Conservation (phyloP, 2,329 filamentous ascomycete species). For the Drechslerella dactyloides region DNA sequence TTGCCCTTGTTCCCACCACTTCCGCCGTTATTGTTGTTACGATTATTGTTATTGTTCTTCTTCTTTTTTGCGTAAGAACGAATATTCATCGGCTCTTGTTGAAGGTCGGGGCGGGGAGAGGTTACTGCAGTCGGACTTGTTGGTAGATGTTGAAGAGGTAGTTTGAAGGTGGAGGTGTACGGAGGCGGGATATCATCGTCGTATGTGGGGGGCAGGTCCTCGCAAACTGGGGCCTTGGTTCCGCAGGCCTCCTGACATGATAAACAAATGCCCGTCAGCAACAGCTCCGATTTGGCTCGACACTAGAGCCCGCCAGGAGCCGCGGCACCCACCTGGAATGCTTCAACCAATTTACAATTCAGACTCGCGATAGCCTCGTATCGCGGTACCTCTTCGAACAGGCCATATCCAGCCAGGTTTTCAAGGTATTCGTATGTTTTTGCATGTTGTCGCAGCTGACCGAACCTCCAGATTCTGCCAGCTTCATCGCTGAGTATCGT, state of each 20-base stretch:
- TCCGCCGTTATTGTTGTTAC: background rate
- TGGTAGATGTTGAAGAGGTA: slow-evolving; percentile 30
- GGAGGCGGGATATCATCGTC: slow-evolving; percentile 12
- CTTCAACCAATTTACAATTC: slow-evolving; percentile 23
- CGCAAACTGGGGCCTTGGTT: background rate
- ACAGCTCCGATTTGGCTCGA: slow-evolving; percentile 3
- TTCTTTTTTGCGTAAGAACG: slow-evolving; percentile 41
- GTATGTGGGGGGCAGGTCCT: slow-evolving; percentile 16
- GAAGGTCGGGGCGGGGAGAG: slow-evolving; percentile 23
- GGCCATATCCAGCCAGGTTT: slow-evolving; percentile 1
- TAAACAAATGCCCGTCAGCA: slow-evolving; percentile 14
- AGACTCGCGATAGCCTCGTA: slow-evolving; percentile 23
- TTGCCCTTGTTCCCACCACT: slow-evolving; percentile 14
- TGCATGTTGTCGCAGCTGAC: background rate
- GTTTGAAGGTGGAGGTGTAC: slow-evolving; percentile 16
- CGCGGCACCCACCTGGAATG: slow-evolving; percentile 12
- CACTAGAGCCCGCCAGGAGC: background rate
- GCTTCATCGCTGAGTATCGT: slow-evolving; percentile 15
- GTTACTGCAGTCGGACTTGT: slow-evolving; percentile 10
- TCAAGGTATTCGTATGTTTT: slow-evolving; percentile 16
- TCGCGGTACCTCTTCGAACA: slow-evolving; percentile 27
- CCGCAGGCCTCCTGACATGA: slow-evolving; percentile 1
- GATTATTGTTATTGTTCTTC: slow-evolving; percentile 20
- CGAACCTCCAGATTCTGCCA: background rate
- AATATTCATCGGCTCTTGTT: slow-evolving; percentile 38